Conservation (phyloP, 164 flowering plant species). For the Vitis labrusca region DNA sequence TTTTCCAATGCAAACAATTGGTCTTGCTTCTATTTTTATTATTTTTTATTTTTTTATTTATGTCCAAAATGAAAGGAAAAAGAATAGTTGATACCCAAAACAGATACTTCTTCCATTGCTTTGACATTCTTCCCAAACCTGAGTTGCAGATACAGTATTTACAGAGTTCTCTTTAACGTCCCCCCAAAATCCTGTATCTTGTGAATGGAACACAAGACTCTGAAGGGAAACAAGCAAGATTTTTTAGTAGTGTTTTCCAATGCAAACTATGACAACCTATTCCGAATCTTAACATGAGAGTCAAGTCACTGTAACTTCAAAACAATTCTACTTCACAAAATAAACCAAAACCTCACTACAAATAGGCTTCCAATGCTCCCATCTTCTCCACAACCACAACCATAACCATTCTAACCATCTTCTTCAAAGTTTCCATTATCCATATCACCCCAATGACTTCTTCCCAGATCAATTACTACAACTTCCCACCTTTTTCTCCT, state of each 20-base stretch:
- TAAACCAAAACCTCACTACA: slow-evolving; percentile 9
- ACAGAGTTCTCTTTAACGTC: too few relatives aligned
- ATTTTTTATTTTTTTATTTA: too few relatives aligned
- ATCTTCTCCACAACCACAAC: not conserved
- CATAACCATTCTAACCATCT: not conserved
- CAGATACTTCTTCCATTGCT: too few relatives aligned
- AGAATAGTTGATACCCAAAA: too few relatives aligned
- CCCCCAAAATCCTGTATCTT: not conserved
- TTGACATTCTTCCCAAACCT: too few relatives aligned
- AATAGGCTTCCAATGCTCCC: slow-evolving; percentile 12
- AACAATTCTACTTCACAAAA: slow-evolving; percentile 2
- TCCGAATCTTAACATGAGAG: slow-evolving; percentile 35
- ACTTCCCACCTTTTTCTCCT: slow-evolving; percentile 18
- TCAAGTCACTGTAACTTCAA: slow-evolving; percentile 30
- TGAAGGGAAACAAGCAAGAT: slow-evolving; percentile 4
- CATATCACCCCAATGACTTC: slow-evolving; percentile 11
- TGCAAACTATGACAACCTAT: slow-evolving; percentile 30
- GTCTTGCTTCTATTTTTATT: too few relatives aligned
- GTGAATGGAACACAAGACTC: not conserved
- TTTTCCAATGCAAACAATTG: too few relatives aligned
- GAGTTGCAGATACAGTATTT: too few relatives aligned
- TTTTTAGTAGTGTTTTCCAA: slow-evolving; percentile 40
- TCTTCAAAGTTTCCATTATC: not conserved
- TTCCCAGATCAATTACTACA: slow-evolving; percentile 5
- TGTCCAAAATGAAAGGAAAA: too few relatives aligned